Evolutionary conservation across 805 yeast species (phyloP).

Genomic region (Sugiyamaella americana): DNA sequence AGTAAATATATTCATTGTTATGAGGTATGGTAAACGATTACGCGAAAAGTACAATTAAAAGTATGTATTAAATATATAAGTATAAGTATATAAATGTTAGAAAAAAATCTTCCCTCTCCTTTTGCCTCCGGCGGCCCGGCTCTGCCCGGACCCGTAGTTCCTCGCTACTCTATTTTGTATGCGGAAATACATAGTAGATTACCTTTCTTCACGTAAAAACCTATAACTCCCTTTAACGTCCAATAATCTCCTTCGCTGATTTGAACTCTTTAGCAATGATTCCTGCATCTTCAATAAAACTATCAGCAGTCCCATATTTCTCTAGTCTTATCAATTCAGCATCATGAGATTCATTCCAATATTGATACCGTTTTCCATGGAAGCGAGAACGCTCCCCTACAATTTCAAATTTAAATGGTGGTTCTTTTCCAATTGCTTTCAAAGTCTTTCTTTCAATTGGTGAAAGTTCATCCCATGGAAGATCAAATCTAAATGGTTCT

Average conservation of each 20-base stretch:
- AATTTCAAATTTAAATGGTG: slow-evolving; percentile 8
- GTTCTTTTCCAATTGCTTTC: slow-evolving; percentile 4
- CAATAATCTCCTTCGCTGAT: background rate
- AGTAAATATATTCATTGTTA: slow-evolving; percentile 32
- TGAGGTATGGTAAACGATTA: slow-evolving; percentile 38
- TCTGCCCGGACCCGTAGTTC: no score
- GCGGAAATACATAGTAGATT: no score
- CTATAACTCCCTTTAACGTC: no score
- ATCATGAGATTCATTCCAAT: slow-evolving; percentile 5
- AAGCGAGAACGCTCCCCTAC: slow-evolving; percentile 4
- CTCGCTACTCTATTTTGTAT: no score
- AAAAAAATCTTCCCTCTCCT: no score
- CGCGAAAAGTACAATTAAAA: slow-evolving; percentile 20
- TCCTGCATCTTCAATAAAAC: slow-evolving; percentile 5
- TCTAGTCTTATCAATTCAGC: slow-evolving; percentile 4
- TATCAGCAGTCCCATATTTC: slow-evolving; percentile 6
- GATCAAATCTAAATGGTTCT: slow-evolving; percentile 7
- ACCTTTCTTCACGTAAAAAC: no score
- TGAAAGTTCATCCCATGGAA: slow-evolving; percentile 4
- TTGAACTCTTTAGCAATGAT: background rate
- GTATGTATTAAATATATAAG: no score
- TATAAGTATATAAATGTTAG: no score
- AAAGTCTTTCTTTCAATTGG: slow-evolving; percentile 10
- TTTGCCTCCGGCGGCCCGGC: no score
- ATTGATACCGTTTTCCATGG: slow-evolving; percentile 6